A percentile compares a stretch with the other conserved stretches of the same genome.
Conservation (phyloP, 805 yeast genomes). For the Vanderwaltozyma verrucispora region DNA sequence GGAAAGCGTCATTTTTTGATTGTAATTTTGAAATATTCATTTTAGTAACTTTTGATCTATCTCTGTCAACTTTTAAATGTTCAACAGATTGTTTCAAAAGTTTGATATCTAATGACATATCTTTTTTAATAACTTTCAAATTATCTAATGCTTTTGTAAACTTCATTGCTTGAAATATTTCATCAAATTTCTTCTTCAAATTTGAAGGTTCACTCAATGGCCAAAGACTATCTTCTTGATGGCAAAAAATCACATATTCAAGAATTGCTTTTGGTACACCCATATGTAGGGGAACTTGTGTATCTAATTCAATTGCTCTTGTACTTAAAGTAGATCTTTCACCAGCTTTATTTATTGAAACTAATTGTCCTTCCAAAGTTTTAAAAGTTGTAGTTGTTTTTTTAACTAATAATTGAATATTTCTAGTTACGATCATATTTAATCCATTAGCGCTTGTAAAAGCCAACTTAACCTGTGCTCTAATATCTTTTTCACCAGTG, state of each 20-base stretch:
- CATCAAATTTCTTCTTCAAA: slow-evolving; percentile 88
- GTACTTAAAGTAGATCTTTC: slow-evolving; percentile 69
- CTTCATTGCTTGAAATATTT: slow-evolving; percentile 89
- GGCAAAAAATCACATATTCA: slow-evolving; percentile 92
- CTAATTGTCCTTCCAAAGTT: slow-evolving; percentile 82
- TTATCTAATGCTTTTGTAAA: slow-evolving; percentile 84
- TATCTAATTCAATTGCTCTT: slow-evolving; percentile 74
- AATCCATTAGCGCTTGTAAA: slow-evolving; percentile 63
- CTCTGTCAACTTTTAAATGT: slow-evolving; percentile 63
- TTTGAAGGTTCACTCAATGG: slow-evolving; percentile 87
- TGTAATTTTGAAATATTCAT: slow-evolving; percentile 37
- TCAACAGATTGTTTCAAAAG: slow-evolving; percentile 68
- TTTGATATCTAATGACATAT: slow-evolving; percentile 63
- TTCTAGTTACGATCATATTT: slow-evolving; percentile 77
- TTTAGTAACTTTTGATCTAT: slow-evolving; percentile 53
- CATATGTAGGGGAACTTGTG: slow-evolving; percentile 65
- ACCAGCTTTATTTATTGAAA: slow-evolving; percentile 48
- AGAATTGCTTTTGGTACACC: slow-evolving; percentile 85
- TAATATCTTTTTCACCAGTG: slow-evolving; percentile 62
- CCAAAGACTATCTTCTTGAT: slow-evolving; percentile 96
- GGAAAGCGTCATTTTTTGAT: slow-evolving; percentile 35
- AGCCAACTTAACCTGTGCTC: slow-evolving; percentile 85
- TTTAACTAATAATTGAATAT: slow-evolving; percentile 64
- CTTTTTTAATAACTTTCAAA: slow-evolving; percentile 66
- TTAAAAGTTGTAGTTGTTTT: slow-evolving; percentile 64